A percentile compares a stretch with the other conserved stretches of the same genome.
phyloP scores from a whole-genome alignment of 1,139 yeast species.

The Geotrichum citri-aurantii region DNA sequence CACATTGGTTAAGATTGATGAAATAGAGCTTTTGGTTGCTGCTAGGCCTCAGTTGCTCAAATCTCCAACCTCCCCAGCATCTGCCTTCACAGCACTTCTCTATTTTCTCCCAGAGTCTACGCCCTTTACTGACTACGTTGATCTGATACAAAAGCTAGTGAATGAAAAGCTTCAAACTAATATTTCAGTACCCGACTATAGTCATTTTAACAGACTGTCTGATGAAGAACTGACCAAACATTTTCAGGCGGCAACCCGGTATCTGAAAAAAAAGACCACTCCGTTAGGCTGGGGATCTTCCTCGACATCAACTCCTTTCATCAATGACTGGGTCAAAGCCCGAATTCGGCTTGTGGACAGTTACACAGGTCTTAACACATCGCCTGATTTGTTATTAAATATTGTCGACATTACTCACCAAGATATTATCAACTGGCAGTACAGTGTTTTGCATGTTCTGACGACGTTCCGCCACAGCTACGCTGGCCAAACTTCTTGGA shows the following conservation, averaged over 20 bases:
- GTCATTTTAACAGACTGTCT: constrained; percentile 10
- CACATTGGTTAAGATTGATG: constrained; percentile 4
- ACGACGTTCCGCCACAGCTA: constrained; percentile 20
- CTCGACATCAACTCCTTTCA: background rate
- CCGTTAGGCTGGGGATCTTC: constrained; percentile 21
- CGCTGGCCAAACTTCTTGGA: constrained; percentile 10
- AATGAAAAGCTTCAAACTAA: background rate
- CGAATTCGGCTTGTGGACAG: constrained; percentile 25
- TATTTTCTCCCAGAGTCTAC: constrained; percentile 16
- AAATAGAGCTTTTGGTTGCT: constrained; percentile 1
- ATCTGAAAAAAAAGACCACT: constrained; percentile 16
- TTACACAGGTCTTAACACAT: constrained; percentile 21
- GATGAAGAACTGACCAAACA: constrained; percentile 19
- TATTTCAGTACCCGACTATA: background rate
- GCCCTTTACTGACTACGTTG: constrained; percentile 8
- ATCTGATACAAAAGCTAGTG: constrained; percentile 9
- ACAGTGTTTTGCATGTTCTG: constrained; percentile 26
- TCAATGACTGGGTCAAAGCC: constrained; percentile 24
- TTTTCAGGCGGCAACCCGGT: constrained; percentile 16
- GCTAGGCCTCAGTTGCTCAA: constrained; percentile 1
- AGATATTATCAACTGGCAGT: constrained; percentile 24
- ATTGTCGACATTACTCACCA: constrained; percentile 15
- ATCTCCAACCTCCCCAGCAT: constrained; percentile 9
- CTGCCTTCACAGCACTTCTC: constrained; percentile 11
- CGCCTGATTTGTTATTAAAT: background rate